Evolutionary conservation across 495 filamentous ascomycete genomes (phyloP).

Genomic region (Penicillium maclennaniae): DNA sequence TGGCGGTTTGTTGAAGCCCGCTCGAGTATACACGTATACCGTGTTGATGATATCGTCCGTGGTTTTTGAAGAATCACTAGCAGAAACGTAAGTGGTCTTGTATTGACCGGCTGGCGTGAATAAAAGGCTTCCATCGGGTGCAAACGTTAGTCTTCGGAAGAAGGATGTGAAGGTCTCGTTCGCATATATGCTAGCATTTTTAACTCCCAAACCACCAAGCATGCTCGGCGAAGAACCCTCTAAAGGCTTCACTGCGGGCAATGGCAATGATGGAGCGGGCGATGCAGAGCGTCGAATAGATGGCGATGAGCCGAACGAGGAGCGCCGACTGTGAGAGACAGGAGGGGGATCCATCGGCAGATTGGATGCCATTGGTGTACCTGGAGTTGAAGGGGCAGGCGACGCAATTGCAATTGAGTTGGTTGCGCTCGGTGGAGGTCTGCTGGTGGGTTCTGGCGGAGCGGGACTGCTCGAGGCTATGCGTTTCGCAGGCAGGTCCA

Average conservation of each 20-base stretch:
- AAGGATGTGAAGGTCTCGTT: slow-evolving; percentile 98
- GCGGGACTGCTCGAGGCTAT: slow-evolving; percentile 92
- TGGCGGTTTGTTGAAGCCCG: slow-evolving; percentile 93
- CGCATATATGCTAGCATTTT: slow-evolving; percentile 89
- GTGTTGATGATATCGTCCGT: slow-evolving; percentile 90
- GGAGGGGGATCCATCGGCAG: slow-evolving; percentile 96
- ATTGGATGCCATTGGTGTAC: slow-evolving; percentile 86
- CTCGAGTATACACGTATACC: slow-evolving; percentile 95
- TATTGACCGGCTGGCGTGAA: slow-evolving; percentile 97
- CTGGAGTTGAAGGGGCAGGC: slow-evolving; percentile 84
- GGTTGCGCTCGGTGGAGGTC: slow-evolving; percentile 55
- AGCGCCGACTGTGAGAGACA: slow-evolving; percentile 85
- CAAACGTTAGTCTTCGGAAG: slow-evolving; percentile 90
- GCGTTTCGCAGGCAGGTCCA: slow-evolving; percentile 85
- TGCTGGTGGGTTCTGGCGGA: slow-evolving; percentile 67
- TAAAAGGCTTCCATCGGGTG: slow-evolving; percentile 90
- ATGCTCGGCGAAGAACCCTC: slow-evolving; percentile 74
- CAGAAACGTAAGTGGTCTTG: slow-evolving; percentile 70
- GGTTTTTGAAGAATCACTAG: slow-evolving; percentile 63
- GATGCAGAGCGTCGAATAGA: slow-evolving; percentile 84
- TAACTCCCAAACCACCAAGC: slow-evolving; percentile 58
- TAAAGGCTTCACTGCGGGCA: slow-evolving; percentile 95
- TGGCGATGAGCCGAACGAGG: slow-evolving; percentile 89
- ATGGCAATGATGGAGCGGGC: slow-evolving; percentile 88
- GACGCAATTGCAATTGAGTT: slow-evolving; percentile 65